Base-by-base conservation (phyloP, 768 basidiomycete genomes). In the Boletus rufocinnamomeus region DNA sequence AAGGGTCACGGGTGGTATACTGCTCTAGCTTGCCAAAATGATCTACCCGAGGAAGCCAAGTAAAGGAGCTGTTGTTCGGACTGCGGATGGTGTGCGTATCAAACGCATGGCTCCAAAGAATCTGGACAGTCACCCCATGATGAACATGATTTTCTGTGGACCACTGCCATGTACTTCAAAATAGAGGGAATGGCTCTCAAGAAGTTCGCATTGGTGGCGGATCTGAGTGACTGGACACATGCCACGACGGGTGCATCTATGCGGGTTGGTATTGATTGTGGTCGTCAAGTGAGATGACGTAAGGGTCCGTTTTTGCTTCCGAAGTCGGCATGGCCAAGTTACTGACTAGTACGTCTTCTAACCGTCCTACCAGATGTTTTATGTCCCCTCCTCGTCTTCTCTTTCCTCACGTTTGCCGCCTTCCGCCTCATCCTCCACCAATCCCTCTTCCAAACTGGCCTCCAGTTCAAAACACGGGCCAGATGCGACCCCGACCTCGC, bases 111-210 rank as follows among this genome's bases (percentile, higher is more conserved):
- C 6, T 48, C 28, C 34, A 46, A 49, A 9, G 17, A 32, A 41
- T 23, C 30, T 16, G 8, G 13, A 32, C 6, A 55, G 65, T 56
- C 50, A 77, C 82, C 92, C 91, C 89, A 90, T 91, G 63, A 93
- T 85, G 63, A 91, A 83, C 1, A 93, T 66, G 17, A 93, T 70
- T 66, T 89, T 91, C 59, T 80, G 77, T 11, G 80, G 79, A 0
- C 86, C 86, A 4, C 62, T 73, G 4, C 91, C 92, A 70, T 94
- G 92, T 41, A 86, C 80, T 69, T 92, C 89, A 60, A 80, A 93
- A 72, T 92, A 94, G 2, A 93, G 75, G 0, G 88, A 89, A 66
- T 91, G 88, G 49, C 82, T 85, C 66, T 88, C 82, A 4, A 85
- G 59, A 0, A 79, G 70, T 51, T 78, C 74, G 17, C 72, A 75